Conservation (phyloP, 2,329 filamentous ascomycete species). For the Dryadomyces quercus-mongolicae region DNA sequence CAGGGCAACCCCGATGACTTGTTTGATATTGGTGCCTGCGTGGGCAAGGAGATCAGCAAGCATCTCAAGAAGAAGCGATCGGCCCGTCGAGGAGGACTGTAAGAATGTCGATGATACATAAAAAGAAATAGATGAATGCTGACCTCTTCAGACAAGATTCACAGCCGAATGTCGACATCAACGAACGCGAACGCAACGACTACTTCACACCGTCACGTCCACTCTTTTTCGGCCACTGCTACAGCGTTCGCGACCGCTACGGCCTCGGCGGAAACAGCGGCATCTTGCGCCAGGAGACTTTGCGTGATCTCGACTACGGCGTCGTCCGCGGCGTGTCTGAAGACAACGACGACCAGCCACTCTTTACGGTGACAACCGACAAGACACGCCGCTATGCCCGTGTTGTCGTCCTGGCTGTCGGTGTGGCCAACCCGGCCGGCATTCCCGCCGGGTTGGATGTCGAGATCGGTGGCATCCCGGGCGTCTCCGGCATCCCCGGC, state of each 20-base stretch:
- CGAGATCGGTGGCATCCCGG: slow-evolving; percentile 18
- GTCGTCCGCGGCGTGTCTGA: slow-evolving; percentile 28
- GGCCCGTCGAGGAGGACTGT: slow-evolving; percentile 16
- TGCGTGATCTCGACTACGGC: slow-evolving; percentile 49
- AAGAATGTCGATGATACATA: slow-evolving; percentile 12
- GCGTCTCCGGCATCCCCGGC: slow-evolving; percentile 56
- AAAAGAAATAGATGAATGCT: neutral
- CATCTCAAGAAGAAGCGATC: slow-evolving; percentile 56
- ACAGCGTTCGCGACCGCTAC: slow-evolving; percentile 45
- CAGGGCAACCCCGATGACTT: slow-evolving; percentile 50
- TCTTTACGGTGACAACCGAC: slow-evolving; percentile 54
- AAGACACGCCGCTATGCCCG: slow-evolving; percentile 42
- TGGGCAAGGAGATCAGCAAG: slow-evolving; percentile 71
- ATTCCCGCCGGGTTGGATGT: slow-evolving; percentile 22
- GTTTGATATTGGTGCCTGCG: slow-evolving; percentile 59
- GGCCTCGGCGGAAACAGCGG: slow-evolving; percentile 27
- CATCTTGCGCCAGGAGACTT: slow-evolving; percentile 46
- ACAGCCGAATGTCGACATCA: slow-evolving; percentile 35
- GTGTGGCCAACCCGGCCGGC: slow-evolving; percentile 49
- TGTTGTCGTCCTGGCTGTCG: slow-evolving; percentile 58
- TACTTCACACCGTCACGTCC: slow-evolving; percentile 53
- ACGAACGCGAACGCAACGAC: slow-evolving; percentile 55
- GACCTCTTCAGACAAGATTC: slow-evolving; percentile 23
- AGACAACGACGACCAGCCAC: slow-evolving; percentile 22
- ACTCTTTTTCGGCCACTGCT: slow-evolving; percentile 52